Conservation (phyloP, 495 filamentous ascomycete species). For the Thermothielavioides terrestris region DNA sequence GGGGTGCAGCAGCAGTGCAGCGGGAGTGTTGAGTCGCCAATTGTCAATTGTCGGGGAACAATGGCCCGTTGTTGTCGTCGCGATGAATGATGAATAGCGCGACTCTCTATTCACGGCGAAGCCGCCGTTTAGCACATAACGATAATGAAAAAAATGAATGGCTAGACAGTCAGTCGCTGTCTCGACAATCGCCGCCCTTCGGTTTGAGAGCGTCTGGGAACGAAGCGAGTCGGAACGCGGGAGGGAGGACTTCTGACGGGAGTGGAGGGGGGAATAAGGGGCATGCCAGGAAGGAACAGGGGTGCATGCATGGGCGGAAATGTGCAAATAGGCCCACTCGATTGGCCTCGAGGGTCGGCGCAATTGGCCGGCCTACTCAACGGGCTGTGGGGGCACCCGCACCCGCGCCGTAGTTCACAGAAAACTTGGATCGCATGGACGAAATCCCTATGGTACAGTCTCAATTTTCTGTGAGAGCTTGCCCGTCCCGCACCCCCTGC, state of each 20-base stretch:
- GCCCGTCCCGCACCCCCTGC: neutral
- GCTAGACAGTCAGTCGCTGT: constrained; percentile 8
- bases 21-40: neutral
- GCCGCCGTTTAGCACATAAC: too few relatives aligned
- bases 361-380: constrained; percentile 1
- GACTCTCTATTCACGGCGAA: too few relatives aligned
- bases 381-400: too few relatives aligned
- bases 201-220: neutral
- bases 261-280: constrained; percentile 8
- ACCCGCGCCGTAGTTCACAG: too few relatives aligned
- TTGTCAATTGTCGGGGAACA: constrained; percentile 7
- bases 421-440: too few relatives aligned
- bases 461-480: neutral
- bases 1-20: too few relatives aligned
- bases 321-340: neutral
- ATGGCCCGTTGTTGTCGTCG: constrained; percentile 5
- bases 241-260: constrained; percentile 12
- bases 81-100: neutral
- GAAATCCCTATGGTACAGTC: too few relatives aligned
- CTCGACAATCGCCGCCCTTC: neutral
- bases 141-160: constrained; percentile 17
- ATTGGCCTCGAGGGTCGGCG: neutral
- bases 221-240: constrained; percentile 5
- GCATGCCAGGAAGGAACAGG: neutral
- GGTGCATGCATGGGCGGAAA: neutral